phyloP scores from a whole-genome alignment of 2,329 filamentous ascomycete genomes.

The Botrytis paeoniae region DNA sequence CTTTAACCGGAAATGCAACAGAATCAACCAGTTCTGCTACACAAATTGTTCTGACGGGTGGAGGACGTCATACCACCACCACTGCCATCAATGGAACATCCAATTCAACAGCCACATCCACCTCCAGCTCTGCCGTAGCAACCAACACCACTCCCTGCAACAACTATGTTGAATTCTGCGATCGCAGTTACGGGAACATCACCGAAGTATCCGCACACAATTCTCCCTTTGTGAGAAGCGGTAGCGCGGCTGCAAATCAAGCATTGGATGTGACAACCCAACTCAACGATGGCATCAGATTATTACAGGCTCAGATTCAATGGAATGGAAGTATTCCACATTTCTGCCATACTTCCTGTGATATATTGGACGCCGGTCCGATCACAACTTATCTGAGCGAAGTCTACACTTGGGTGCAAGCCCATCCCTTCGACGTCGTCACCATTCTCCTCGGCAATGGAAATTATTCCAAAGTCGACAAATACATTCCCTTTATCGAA shows the following conservation, averaged over 20 bases:
- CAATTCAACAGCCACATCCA: conserved; percentile 47
- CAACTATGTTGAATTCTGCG: conserved; percentile 72
- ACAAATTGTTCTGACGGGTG: conserved; percentile 39
- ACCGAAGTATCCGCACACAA: conserved; percentile 78
- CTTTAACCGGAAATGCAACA: conserved; percentile 30
- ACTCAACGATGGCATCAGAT: conserved; percentile 71
- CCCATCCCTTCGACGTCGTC: conserved; percentile 81
- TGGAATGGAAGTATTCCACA: conserved; percentile 61
- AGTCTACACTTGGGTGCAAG: conserved; percentile 69
- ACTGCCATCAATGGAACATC: conserved; percentile 46
- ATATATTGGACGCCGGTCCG: conserved; percentile 76
- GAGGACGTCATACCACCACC: conserved; percentile 34
- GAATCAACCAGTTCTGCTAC: conserved; percentile 35
- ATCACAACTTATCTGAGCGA: conserved; percentile 69
- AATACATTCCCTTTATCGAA: conserved; percentile 67
- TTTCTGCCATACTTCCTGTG: conserved; percentile 83
- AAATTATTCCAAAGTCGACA: conserved; percentile 62
- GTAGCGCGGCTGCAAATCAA: conserved; percentile 77
- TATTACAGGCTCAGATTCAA: conserved; percentile 63
- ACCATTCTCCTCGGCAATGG: conserved; percentile 84
- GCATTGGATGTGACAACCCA: conserved; percentile 63
- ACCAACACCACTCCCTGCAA: conserved; percentile 80
- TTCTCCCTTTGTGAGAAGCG: conserved; percentile 68
- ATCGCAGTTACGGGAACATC: conserved; percentile 75
- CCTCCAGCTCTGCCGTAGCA: conserved; percentile 45